Evolutionary conservation across 2,329 filamentous ascomycete genomes (phyloP).

Genomic region (Bimuria novae-zelandiae): DNA sequence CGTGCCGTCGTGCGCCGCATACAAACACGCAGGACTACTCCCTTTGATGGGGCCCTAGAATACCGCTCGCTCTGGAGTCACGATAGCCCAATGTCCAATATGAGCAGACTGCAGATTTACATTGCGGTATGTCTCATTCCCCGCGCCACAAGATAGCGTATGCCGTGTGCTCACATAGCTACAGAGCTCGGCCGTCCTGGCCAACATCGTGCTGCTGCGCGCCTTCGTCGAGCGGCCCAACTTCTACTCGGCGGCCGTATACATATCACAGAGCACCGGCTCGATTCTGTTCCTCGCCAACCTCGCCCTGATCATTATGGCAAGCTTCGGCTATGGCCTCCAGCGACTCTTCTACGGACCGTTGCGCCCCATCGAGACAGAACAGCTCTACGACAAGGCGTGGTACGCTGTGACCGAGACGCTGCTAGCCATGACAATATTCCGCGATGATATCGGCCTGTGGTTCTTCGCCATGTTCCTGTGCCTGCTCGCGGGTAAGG

Average conservation of each 20-base stretch:
- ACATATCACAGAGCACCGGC: slow-evolving; percentile 93
- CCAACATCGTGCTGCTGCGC: slow-evolving; percentile 80
- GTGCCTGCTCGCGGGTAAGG: slow-evolving; percentile 86
- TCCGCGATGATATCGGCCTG: slow-evolving; percentile 89
- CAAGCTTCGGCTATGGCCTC: slow-evolving; percentile 80
- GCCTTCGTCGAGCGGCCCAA: slow-evolving; percentile 95
- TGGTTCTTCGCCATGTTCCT: slow-evolving; percentile 98
- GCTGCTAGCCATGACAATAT: slow-evolving; percentile 96
- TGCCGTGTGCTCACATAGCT: slow-evolving; percentile 21
- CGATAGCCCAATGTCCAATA: slow-evolving; percentile 16
- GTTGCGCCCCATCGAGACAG: slow-evolving; percentile 90
- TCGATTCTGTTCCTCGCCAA: slow-evolving; percentile 95
- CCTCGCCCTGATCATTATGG: slow-evolving; percentile 79
- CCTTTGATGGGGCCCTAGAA: neutral
- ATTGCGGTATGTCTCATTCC: slow-evolving; percentile 32
- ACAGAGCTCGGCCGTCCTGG: slow-evolving; percentile 75
- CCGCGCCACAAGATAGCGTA: neutral
- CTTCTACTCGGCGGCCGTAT: slow-evolving; percentile 97
- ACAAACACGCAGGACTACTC: neutral
- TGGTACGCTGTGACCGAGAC: slow-evolving; percentile 99
- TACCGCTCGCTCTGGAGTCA: slow-evolving; percentile 2
- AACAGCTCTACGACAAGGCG: slow-evolving; percentile 94
- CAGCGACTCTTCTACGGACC: slow-evolving; percentile 90
- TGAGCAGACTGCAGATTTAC: slow-evolving; percentile 42
- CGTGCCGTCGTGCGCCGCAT: slow-evolving; percentile 7